Evolutionary conservation across 2,329 filamentous ascomycete genomes (phyloP), one percentile per base, ranked within the genome.

Genomic region (Byssoonygena ceratinophila): DNA sequence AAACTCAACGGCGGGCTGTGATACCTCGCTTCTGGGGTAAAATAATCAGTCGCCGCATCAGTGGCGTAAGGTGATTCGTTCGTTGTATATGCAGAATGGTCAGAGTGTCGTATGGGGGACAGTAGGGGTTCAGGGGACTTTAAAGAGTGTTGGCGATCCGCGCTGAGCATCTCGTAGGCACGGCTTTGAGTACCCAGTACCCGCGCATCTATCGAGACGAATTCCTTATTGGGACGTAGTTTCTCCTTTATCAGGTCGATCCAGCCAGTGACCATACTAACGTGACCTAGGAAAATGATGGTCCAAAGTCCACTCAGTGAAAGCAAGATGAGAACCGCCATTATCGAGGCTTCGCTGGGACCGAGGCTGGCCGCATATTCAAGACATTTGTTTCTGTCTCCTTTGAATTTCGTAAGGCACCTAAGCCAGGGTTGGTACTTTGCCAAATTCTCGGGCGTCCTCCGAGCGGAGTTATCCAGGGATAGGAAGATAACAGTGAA

Each of bases 401-500:
- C 80, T 0, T 71, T 66, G 20, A 72, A 71, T 0, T 61, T 22
- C 0, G 77, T 71, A n/a, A 98, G 75, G 63, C 92, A 98, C 0
- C 65, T 9, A 1, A 94, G 66, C 86, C 87, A 97, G 2, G 76
- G 74, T 32, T 69, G 56, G 1, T 83, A 79, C 23, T 79, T 76
- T 6, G 67, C 55, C 50, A 83, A 63, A 32, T 81, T 75, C 36
- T 78, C 75, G 18, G 78, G 69, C 2, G 78, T 77, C 49, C 71
- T 61, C 7, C 79, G 71, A 11, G 86, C 77, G 20, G 85, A 78
- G 60, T 84, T 84, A 68, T 94, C 86, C 63, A 95, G 79, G 65
- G 87, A 87, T 46, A 97, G 84, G 65, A 97, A 97, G 51, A 95
- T 79, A 43, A 95, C 76, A 1, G 90, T 84, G 69, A 97, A 96